phyloP scores from a whole-genome alignment of 2,329 filamentous ascomycete genomes.

The Aspergillus niger region DNA sequence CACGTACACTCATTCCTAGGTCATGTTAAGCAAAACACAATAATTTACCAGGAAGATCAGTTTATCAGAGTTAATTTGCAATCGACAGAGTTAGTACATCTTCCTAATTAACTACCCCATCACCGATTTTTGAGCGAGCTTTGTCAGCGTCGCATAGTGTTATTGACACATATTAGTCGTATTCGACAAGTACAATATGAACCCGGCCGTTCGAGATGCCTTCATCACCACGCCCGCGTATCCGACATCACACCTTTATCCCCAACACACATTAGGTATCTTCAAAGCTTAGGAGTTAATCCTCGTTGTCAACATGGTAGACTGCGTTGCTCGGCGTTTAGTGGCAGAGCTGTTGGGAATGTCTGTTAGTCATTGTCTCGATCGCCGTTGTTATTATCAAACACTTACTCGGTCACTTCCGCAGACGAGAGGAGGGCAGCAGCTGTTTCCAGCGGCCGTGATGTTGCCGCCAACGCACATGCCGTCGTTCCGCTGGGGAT shows the following conservation, averaged over 20 bases:
- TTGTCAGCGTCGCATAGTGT: background rate
- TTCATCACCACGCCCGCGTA: background rate
- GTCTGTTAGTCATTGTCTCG: background rate
- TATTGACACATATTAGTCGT: conserved; percentile 6
- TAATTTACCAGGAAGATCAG: too few relatives aligned
- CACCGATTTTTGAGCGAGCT: background rate
- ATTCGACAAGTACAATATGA: conserved; percentile 3
- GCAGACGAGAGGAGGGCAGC: conserved; percentile 16
- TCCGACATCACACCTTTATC: background rate
- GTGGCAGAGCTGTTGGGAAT: background rate
- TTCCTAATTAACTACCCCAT: too few relatives aligned
- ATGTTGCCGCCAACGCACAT: conserved; percentile 10
- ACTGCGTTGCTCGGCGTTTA: background rate
- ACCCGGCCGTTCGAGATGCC: background rate
- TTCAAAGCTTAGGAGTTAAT: background rate
- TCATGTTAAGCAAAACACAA: too few relatives aligned
- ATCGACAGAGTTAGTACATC: too few relatives aligned
- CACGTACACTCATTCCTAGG: too few relatives aligned
- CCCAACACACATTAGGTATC: background rate
- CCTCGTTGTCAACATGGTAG: background rate
- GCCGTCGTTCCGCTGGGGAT: background rate
- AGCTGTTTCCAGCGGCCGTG: conserved; percentile 6
- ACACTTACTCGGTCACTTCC: conserved; percentile 15
- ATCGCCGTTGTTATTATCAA: too few relatives aligned
- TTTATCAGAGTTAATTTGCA: too few relatives aligned